Evolutionary conservation across 257 asterid genomes (phyloP).

Genomic region (Ocimum tenuiflorum): DNA sequence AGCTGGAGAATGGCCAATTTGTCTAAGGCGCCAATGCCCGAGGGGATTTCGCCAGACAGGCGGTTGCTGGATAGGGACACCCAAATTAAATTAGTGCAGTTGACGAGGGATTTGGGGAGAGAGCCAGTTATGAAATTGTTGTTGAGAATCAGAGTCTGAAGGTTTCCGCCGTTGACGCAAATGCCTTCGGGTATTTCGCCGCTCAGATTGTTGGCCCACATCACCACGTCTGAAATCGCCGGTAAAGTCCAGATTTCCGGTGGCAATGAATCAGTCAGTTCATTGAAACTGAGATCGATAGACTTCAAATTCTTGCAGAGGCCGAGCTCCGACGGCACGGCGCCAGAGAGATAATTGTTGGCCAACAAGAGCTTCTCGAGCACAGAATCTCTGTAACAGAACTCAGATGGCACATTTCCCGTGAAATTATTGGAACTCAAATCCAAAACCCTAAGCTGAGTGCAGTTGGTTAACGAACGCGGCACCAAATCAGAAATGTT

Average conservation of each 20-base stretch:
- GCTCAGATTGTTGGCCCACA: slow-evolving; percentile 79
- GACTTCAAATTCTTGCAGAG: slow-evolving; percentile 47
- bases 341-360: slow-evolving; percentile 55
- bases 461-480: slow-evolving; percentile 43
- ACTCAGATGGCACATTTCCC: slow-evolving; percentile 62
- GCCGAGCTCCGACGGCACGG: slow-evolving; percentile 58
- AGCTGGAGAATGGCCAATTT: slow-evolving; percentile 82
- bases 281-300: slow-evolving; percentile 83
- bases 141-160: slow-evolving; percentile 80
- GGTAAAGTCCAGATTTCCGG: slow-evolving; percentile 66
- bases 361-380: slow-evolving; percentile 60
- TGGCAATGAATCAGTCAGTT: slow-evolving; percentile 52
- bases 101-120: slow-evolving; percentile 66
- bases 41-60: slow-evolving; percentile 61
- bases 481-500: slow-evolving; percentile 72
- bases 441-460: slow-evolving; percentile 60
- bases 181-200: slow-evolving; percentile 79
- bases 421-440: slow-evolving; percentile 63
- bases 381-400: slow-evolving; percentile 45
- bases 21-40: slow-evolving; percentile 54
- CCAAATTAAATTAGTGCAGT: slow-evolving; percentile 83
- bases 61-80: slow-evolving; percentile 73
- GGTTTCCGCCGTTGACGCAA: slow-evolving; percentile 74
- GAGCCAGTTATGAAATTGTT: slow-evolving; percentile 60
- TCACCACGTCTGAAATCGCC: slow-evolving; percentile 52